Conservation (phyloP, 208 protist species). For the Crithidia fasciculata region DNA sequence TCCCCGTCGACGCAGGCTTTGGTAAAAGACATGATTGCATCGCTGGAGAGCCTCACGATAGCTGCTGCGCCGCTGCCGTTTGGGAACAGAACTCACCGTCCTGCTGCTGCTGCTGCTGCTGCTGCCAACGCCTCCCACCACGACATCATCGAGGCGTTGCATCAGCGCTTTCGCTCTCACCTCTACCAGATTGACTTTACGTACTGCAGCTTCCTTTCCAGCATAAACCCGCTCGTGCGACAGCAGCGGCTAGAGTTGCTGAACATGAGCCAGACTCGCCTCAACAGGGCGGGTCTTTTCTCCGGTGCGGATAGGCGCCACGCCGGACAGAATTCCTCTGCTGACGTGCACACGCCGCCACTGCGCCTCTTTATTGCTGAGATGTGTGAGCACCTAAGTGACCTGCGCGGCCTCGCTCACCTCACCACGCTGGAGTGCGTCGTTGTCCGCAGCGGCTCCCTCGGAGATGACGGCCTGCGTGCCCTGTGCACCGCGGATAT, state of each 20-base stretch:
- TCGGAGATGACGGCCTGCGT: constrained; percentile 40
- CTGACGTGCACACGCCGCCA: constrained; percentile 11
- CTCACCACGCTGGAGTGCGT: constrained; percentile 48
- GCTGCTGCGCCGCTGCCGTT: neutral
- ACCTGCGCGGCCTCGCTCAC: constrained; percentile 42
- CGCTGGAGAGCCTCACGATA: constrained; percentile 12
- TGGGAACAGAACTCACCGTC: too few species aligned
- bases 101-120: too few species aligned
- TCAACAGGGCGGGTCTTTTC: constrained; percentile 38
- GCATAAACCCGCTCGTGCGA: constrained; percentile 30
- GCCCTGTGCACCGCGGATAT: constrained; percentile 24
- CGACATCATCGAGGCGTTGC: constrained; percentile 12
- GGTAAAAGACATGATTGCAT: constrained; percentile 3
- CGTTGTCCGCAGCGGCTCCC: constrained; percentile 61
- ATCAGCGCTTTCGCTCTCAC: constrained; percentile 41
- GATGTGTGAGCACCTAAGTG: constrained; percentile 50
- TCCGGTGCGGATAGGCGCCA: neutral
- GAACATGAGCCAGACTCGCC: constrained; percentile 56
- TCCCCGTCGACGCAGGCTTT: neutral
- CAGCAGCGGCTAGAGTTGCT: constrained; percentile 55
- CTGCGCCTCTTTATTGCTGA: constrained; percentile 66
- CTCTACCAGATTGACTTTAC: constrained; percentile 70
- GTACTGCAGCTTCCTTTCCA: constrained; percentile 47
- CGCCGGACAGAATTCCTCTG: neutral
- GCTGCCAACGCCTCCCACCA: neutral